Conservation (phyloP, 805 yeast genomes). For the Cyberlindnera xishuangbannaensis region DNA sequence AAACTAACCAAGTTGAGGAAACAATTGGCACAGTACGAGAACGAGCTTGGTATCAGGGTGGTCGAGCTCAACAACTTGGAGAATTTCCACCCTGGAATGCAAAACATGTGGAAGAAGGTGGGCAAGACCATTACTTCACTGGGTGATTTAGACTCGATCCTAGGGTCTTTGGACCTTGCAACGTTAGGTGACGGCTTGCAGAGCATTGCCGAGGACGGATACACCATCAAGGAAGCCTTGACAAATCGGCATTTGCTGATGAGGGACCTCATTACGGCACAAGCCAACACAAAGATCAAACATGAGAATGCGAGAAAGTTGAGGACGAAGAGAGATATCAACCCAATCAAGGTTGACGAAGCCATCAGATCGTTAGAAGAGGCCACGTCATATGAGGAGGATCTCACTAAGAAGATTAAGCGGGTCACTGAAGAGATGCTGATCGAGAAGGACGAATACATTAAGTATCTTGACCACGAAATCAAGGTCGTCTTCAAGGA, state of each 20-base stretch:
- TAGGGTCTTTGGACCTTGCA: slow-evolving; percentile 67
- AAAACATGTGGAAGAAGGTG: slow-evolving; percentile 69
- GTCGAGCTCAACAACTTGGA: slow-evolving; percentile 41
- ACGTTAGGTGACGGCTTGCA: slow-evolving; percentile 71
- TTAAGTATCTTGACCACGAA: slow-evolving; percentile 51
- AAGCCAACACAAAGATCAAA: slow-evolving; percentile 60
- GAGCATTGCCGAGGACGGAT: slow-evolving; percentile 66
- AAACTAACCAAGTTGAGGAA: slow-evolving; percentile 41
- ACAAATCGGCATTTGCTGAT: slow-evolving; percentile 89
- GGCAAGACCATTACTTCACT: slow-evolving; percentile 61
- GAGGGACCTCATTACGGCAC: slow-evolving; percentile 83
- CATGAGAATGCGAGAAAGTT: slow-evolving; percentile 68
- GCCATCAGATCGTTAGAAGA: slow-evolving; percentile 75
- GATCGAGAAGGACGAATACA: slow-evolving; percentile 58
- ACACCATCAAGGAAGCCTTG: slow-evolving; percentile 83
- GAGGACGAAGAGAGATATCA: slow-evolving; percentile 66
- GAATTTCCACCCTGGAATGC: slow-evolving; percentile 61
- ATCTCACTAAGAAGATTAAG: slow-evolving; percentile 68
- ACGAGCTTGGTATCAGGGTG: slow-evolving; percentile 39
- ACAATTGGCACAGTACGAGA: slow-evolving; percentile 50
- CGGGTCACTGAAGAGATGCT: slow-evolving; percentile 84
- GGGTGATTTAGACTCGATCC: slow-evolving; percentile 72
- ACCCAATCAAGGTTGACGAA: slow-evolving; percentile 86
- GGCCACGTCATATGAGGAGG: slow-evolving; percentile 72
- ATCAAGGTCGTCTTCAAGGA: slow-evolving; percentile 49